Evolutionary conservation across 352 stramenopile species (phyloP).

Genomic region (Phytophthora tubulina): DNA sequence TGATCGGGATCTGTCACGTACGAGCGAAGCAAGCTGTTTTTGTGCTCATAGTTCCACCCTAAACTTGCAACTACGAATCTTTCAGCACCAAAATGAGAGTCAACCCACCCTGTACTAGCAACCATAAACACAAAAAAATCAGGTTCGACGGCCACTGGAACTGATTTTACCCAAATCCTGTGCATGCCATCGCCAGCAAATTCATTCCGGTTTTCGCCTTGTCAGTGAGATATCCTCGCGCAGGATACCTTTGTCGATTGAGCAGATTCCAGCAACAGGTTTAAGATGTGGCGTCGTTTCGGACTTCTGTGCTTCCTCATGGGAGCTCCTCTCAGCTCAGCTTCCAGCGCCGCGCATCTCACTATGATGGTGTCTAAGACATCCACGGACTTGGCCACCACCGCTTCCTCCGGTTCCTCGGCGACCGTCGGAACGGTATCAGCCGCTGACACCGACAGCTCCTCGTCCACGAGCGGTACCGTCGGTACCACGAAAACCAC

Average conservation of each 20-base stretch:
- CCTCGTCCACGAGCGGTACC: slow-evolving; percentile 12
- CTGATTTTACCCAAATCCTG: slow-evolving; percentile 18
- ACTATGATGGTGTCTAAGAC: slow-evolving; percentile 29
- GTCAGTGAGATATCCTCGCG: slow-evolving; percentile 9
- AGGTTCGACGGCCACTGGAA: slow-evolving; percentile 3
- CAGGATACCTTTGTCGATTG: neutral
- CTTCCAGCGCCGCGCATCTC: slow-evolving; percentile 10
- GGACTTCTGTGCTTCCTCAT: slow-evolving; percentile 10
- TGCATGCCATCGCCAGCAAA: neutral
- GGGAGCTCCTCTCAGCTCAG: slow-evolving; percentile 6
- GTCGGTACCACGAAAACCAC: slow-evolving; percentile 1
- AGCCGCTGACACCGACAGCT: slow-evolving; percentile 9
- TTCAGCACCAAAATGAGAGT: no score
- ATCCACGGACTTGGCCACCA: slow-evolving; percentile 7
- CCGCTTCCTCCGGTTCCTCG: slow-evolving; percentile 17
- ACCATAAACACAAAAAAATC: slow-evolving; percentile 25
- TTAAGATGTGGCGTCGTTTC: slow-evolving; percentile 9
- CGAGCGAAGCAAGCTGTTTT: slow-evolving; percentile 8
- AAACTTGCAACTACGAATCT: neutral
- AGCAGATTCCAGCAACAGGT: slow-evolving; percentile 2
- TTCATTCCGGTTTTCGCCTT: slow-evolving; percentile 25
- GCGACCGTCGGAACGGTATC: slow-evolving; percentile 5
- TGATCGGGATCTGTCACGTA: slow-evolving; percentile 24
- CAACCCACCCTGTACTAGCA: neutral
- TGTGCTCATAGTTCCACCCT: neutral